phyloP scores from a whole-genome alignment of 169 alveolate genomes.

The Cystoisospora suis region DNA sequence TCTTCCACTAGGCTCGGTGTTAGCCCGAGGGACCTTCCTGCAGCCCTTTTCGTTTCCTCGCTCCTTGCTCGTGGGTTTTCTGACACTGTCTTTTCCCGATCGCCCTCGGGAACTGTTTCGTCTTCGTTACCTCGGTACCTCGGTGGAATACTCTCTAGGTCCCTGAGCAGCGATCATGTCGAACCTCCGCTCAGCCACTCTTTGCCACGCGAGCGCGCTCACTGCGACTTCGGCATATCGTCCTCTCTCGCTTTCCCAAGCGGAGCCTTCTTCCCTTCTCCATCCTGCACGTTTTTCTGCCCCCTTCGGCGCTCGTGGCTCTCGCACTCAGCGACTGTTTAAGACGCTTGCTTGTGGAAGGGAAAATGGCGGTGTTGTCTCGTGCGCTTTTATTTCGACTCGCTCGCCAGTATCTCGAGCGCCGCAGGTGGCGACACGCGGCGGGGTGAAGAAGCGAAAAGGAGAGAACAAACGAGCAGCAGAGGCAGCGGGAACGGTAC shows the following conservation, averaged over 20 bases:
- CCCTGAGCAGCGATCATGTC: too few relatives aligned
- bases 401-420: neutral
- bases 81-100: too few relatives aligned
- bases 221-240: constrained; percentile 14
- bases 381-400: neutral
- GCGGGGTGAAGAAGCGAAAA: neutral
- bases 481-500: constrained; percentile 19
- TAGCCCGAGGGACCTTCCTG: too few relatives aligned
- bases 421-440: neutral
- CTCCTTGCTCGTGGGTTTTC: too few relatives aligned
- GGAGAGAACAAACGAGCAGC: constrained; percentile 19
- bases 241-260: neutral
- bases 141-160: too few relatives aligned
- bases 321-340: constrained; percentile 9
- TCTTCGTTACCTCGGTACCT: too few relatives aligned
- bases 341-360: neutral
- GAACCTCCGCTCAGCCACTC: too few relatives aligned
- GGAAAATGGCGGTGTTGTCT: neutral
- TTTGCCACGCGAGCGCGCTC: too few relatives aligned
- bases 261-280: neutral
- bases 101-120: too few relatives aligned
- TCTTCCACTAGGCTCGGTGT: too few relatives aligned
- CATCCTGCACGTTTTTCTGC: constrained; percentile 18
- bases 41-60: too few relatives aligned
- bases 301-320: neutral